These are phyloP conservation scores for Flammula alnicola DNA, from an alignment of 1,284 basidiomycete species.

Conservation along the genomic window DNA sequence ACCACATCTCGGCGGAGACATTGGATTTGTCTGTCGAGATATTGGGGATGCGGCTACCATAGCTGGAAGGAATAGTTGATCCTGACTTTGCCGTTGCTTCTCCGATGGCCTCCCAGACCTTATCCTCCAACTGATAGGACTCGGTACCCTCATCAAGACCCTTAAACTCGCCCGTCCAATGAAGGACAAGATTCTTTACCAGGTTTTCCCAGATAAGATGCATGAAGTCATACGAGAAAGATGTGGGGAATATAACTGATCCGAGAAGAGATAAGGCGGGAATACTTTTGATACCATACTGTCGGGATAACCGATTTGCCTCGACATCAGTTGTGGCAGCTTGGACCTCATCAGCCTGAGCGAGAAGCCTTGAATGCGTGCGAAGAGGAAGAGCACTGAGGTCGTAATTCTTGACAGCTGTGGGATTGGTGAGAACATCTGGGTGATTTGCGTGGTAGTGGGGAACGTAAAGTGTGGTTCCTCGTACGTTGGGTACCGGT, in stretches of 20 bases:
- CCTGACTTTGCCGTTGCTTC: constrained; percentile 27
- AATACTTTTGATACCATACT: constrained; percentile 46
- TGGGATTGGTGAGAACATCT: not conserved
- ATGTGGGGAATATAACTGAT: constrained; percentile 42
- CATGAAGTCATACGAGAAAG: constrained; percentile 54
- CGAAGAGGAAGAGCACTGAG: constrained; percentile 21
- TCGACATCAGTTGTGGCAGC: constrained; percentile 26
- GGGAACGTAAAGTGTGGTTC: constrained; percentile 1
- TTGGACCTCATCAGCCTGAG: constrained; percentile 39
- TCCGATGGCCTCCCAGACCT: constrained; percentile 43
- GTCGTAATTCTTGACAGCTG: constrained; percentile 37
- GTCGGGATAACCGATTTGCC: constrained; percentile 31
- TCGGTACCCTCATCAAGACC: constrained; percentile 32
- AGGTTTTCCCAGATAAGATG: constrained; percentile 50
- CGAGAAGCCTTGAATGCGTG: constrained; percentile 36
- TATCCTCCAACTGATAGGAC: constrained; percentile 32
- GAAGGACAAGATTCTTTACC: constrained; percentile 40
- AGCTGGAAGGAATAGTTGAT: constrained; percentile 34
- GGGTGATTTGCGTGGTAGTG: not conserved
- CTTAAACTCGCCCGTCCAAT: constrained; percentile 43
- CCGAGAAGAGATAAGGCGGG: constrained; percentile 37
- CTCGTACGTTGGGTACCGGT: constrained; percentile 3
- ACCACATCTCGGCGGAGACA: constrained; percentile 39
- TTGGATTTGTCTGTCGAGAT: constrained; percentile 25
- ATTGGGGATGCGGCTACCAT: constrained; percentile 31